phyloP scores from a whole-genome alignment of 2,329 filamentous ascomycete species.

The Fusarium sp. region DNA sequence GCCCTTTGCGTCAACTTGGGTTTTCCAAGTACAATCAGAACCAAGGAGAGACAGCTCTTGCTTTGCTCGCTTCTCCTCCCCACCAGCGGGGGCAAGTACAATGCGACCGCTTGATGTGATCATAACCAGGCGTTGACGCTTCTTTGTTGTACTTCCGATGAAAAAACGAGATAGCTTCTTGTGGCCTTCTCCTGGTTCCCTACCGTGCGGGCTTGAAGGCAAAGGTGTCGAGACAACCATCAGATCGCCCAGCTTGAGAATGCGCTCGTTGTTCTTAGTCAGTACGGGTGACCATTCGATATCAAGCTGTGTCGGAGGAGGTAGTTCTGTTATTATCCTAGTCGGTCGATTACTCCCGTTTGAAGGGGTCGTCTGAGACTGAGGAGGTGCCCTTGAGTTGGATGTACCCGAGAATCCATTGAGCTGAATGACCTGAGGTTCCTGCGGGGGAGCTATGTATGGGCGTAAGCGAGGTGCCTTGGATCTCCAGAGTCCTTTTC shows the following conservation, averaged over 20 bases:
- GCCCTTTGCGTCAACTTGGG: conserved; percentile 85
- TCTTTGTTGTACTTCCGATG: conserved; percentile 89
- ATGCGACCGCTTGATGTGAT: conserved; percentile 92
- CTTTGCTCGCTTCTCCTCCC: conserved; percentile 96
- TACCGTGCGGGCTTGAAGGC: conserved; percentile 77
- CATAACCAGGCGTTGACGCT: conserved; percentile 92
- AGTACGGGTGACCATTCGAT: conserved; percentile 99
- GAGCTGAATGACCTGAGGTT: conserved; percentile 78
- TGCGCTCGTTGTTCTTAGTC: conserved; percentile 90
- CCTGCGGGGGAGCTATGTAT: conserved; percentile 80
- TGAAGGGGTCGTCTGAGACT: conserved; percentile 51
- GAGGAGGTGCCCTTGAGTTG: conserved; percentile 50
- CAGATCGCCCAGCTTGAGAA: conserved; percentile 91
- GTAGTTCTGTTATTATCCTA: conserved; percentile 91
- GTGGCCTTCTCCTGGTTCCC: conserved; percentile 76
- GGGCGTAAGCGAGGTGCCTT: conserved; percentile 89
- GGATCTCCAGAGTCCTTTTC: conserved; percentile 85
- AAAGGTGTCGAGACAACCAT: conserved; percentile 84
- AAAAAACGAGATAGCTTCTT: conserved; percentile 96
- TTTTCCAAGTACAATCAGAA: conserved; percentile 81
- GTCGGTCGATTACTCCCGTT: conserved; percentile 71
- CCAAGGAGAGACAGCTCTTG: conserved; percentile 86
- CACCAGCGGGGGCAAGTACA: conserved; percentile 88
- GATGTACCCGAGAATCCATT: conserved; percentile 62
- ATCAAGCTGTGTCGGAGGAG: conserved; percentile 95